Conservation (phyloP, 768 basidiomycete species). For the Psilocybe cyanescens region DNA sequence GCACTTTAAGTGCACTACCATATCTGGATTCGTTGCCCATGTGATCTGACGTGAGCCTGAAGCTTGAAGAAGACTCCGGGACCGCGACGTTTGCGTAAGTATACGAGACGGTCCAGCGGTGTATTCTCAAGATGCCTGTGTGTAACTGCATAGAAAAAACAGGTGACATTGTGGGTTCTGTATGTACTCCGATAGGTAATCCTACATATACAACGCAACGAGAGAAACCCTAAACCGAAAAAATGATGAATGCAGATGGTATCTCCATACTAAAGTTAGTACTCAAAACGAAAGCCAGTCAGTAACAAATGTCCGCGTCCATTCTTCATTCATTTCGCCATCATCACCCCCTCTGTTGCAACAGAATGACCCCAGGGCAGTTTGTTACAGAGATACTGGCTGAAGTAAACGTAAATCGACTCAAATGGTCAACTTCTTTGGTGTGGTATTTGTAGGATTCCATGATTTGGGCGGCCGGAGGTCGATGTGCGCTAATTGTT, state of each 20-base stretch:
- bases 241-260: not conserved
- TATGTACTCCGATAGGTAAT: conserved; percentile 9
- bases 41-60: not conserved
- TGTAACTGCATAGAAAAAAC: not conserved
- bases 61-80: no score
- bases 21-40: not conserved
- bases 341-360: not conserved
- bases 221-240: conserved; percentile 16
- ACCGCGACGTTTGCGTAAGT: no score
- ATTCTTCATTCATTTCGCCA: not conserved
- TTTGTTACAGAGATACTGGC: not conserved
- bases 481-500: conserved; percentile 76
- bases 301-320: not conserved
- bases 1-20: conserved; percentile 12
- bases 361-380: no score
- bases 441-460: conserved; percentile 56
- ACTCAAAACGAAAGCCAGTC: not conserved
- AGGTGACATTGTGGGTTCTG: not conserved
- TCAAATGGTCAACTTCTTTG: conserved; percentile 22
- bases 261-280: not conserved
- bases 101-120: not conserved
- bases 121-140: not conserved
- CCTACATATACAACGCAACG: conserved; percentile 17
- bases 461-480: conserved; percentile 79
- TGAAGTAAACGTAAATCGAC: not conserved